phyloP scores from a whole-genome alignment of 768 basidiomycete species.

The Porphyrellus cyaneotinctus region DNA sequence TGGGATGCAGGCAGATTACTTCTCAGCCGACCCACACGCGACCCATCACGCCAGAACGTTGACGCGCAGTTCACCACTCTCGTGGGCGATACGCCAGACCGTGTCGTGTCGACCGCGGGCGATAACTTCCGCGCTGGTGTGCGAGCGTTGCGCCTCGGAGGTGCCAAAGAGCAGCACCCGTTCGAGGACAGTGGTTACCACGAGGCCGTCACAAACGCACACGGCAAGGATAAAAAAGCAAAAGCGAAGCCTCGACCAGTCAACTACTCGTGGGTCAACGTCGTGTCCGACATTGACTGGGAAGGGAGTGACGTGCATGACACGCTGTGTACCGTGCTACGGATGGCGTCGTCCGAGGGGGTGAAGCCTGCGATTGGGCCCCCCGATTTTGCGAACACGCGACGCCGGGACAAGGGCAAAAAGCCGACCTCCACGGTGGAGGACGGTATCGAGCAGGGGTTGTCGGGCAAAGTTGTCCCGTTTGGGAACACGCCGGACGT shows the following conservation, averaged over 20 bases:
- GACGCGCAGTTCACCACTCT: constrained; percentile 72
- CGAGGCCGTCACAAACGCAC: constrained; percentile 15
- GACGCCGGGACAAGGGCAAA: constrained; percentile 29
- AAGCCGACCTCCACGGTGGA: constrained; percentile 9
- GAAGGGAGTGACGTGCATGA: constrained; percentile 73
- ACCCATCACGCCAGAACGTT: constrained; percentile 27
- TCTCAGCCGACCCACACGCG: constrained; percentile 36
- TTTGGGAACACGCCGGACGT: constrained; percentile 34
- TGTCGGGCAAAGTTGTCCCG: constrained; percentile 29
- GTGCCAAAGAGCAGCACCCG: constrained; percentile 26
- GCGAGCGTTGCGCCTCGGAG: constrained; percentile 46
- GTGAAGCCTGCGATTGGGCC: constrained; percentile 26
- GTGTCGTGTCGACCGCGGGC: constrained; percentile 62
- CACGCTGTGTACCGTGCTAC: constrained; percentile 39
- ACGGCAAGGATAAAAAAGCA: constrained; percentile 30
- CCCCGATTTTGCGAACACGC: constrained; percentile 19
- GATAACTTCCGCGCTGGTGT: constrained; percentile 74
- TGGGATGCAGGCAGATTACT: constrained; percentile 72
- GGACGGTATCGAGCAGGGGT: constrained; percentile 16
- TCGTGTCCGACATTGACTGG: constrained; percentile 78
- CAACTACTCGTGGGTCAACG: constrained; percentile 79
- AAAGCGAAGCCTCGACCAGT: constrained; percentile 41
- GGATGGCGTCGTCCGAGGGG: constrained; percentile 34
- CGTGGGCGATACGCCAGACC: constrained; percentile 64
- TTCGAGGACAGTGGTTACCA: constrained; percentile 26